These are phyloP conservation scores for Ogataea dorogensis DNA, from an alignment of 805 yeast genomes.

Conservation along the genomic window DNA sequence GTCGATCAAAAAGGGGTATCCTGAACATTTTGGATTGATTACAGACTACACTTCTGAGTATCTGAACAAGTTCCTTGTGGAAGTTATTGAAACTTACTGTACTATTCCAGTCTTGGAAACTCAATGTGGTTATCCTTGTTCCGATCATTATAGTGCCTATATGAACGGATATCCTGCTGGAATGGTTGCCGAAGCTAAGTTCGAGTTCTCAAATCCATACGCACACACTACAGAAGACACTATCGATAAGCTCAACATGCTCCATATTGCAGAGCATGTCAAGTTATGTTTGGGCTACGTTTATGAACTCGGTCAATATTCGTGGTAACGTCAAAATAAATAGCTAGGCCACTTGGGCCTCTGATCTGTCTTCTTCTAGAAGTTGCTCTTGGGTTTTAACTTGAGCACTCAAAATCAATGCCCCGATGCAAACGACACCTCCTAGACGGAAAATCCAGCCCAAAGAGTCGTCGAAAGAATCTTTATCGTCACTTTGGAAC, in stretches of 20 bases:
- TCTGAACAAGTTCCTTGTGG: conserved; percentile 60
- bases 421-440: conserved; percentile 49
- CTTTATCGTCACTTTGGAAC: conserved; percentile 30
- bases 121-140: conserved; percentile 87
- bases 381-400: conserved; percentile 43
- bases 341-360: conserved; percentile 4
- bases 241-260: conserved; percentile 71
- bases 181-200: conserved; percentile 75
- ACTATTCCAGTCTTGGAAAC: conserved; percentile 71
- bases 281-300: conserved; percentile 74
- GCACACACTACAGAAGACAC: conserved; percentile 83
- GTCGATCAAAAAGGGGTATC: conserved; percentile 47
- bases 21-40: conserved; percentile 77
- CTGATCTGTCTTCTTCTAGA: conserved; percentile 33
- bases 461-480: conserved; percentile 40
- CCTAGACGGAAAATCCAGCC: conserved; percentile 61
- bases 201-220: conserved; percentile 60
- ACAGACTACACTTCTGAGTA: conserved; percentile 61
- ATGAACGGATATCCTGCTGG: conserved; percentile 83
- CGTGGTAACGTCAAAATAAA: conserved; percentile 3
- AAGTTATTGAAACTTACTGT: conserved; percentile 60
- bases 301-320: conserved; percentile 51
- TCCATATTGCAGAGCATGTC: conserved; percentile 78
- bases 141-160: conserved; percentile 87
- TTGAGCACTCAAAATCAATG: conserved; percentile 40